Evolutionary conservation across 805 yeast species (phyloP), one percentile per base, ranked within the genome.

Genomic region (Blastobotrys parvus): DNA sequence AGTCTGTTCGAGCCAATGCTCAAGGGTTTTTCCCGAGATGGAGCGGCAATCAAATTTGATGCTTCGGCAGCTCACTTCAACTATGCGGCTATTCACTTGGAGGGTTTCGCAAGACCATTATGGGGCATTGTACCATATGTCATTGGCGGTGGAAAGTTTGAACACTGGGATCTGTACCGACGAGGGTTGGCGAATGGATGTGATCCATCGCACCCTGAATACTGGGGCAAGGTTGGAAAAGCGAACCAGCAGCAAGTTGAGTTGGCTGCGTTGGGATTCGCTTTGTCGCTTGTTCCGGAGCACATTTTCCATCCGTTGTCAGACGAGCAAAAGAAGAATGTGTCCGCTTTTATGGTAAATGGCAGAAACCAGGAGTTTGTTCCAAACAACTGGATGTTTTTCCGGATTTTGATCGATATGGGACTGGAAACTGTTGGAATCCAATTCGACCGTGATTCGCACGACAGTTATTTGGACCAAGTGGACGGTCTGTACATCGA

Each of bases 71-170:
- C 61, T 7, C 48, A 46, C 31, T 60, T 57, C 41, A 50, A 53
- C 27, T 42, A 39, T 10, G 46, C 42, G 8, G 60, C 61, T 8
- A 55, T 59, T 3, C 49, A 50, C 15, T 46, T 60, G 7, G 63
- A 60, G 43, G 64, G 64, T 1, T 60, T 54, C 33, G 52, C 61
- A 4, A 44, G 65, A 20, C 57, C 61, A 1, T 41, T 61, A 43
- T 61, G 62, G 63, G 64, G 63, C 15, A 45, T 59, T 22, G 63
- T 56, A 2, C 59, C 64, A 3, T 48, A 45, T 22, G 56, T 37
- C 19, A 42, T 44, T 4, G 61, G 62, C 4, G 54, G 54, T 3
- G 45, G 44, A 3, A 30, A 47, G 18, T 57, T 56, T 47, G 48
- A 53, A 15, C 49, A 59, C 34, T 49, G 56, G 56, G 59, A 47